Base-by-base conservation (phyloP, 306 rosid species). In the Quercus cerris region DNA sequence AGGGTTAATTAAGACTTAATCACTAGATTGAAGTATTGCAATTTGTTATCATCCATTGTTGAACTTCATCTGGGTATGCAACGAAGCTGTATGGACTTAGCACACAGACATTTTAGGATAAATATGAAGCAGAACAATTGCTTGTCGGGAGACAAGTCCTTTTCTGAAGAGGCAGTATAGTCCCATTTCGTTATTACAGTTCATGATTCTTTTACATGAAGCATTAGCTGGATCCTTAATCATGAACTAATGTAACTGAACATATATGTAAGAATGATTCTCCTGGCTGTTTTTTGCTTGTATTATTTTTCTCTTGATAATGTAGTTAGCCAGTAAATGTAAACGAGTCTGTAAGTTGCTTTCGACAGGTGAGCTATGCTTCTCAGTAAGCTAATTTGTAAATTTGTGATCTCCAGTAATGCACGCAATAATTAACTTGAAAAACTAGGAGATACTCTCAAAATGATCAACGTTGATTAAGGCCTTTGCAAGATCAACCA, bases 1-100 rank as follows among this genome's bases (percentile, higher is more conserved):
- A 83, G 72, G 82, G 18, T 66, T 75, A 74, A 71, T 66, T 75
- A 70, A 71, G 41, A 35, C 25, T 5, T 8, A 52, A 71, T 51
- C 57, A 31, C 76, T 54, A 63, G 44, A 54, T 54, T 64, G 38
- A 66, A 70, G 56, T 70, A 49, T 49, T 12, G 54, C 54, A 49
- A 12, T 49, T 49, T 49, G 17, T 49, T 10, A 49, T 49, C 17
- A 49, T 49, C 54, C 54, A 49, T 49, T 41, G 46, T 41, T 41
- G 46, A 41, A 41, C 11, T 41, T 41, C 46, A 41, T 41, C 46
- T 41, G 46, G 12, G 46, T 41, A 8, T 41, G 46, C 46, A 41
- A 41, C 8, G 46, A 49, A 12, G 54, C 54, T 49, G 54, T 49
- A 49, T 49, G 54, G 54, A 49, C 54, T 49, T 49, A 49, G 54